Evolutionary conservation across 2,329 filamentous ascomycete genomes (phyloP).

Genomic region (Aureobasidium mangrovei): DNA sequence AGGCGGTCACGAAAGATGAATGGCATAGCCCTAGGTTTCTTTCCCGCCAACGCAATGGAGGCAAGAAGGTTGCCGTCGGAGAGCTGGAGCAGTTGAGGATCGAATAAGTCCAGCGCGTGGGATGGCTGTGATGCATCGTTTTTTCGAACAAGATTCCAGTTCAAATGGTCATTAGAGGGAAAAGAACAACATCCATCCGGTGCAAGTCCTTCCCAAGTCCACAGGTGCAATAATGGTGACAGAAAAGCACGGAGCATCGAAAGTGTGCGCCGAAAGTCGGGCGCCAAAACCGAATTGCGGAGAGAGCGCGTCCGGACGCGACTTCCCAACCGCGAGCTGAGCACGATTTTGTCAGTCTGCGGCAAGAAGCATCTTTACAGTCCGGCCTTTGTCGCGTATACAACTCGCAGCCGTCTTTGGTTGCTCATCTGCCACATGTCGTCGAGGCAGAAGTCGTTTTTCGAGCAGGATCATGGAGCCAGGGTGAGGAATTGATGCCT

Average conservation of each 20-base stretch:
- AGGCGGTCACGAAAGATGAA: background rate
- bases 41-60: background rate
- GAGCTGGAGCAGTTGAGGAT: background rate
- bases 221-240: no score
- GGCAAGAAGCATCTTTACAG: background rate
- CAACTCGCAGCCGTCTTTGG: background rate
- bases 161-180: no score
- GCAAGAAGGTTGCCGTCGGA: background rate
- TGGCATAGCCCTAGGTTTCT: constrained; percentile 2
- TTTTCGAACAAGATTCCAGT: no score
- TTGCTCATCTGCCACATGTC: constrained; percentile 28
- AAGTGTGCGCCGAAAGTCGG: background rate
- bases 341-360: background rate
- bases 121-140: no score
- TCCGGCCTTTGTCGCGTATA: background rate
- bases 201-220: no score
- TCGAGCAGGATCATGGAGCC: constrained; percentile 37
- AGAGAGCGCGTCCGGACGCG: constrained; percentile 4
- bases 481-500: constrained; percentile 28
- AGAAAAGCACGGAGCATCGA: background rate
- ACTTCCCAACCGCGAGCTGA: background rate
- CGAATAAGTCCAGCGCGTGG: background rate
- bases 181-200: no score
- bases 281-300: background rate
- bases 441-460: constrained; percentile 43